Base-by-base conservation (phyloP, 768 basidiomycete species). In the Candolleomyces aberdarensis region DNA sequence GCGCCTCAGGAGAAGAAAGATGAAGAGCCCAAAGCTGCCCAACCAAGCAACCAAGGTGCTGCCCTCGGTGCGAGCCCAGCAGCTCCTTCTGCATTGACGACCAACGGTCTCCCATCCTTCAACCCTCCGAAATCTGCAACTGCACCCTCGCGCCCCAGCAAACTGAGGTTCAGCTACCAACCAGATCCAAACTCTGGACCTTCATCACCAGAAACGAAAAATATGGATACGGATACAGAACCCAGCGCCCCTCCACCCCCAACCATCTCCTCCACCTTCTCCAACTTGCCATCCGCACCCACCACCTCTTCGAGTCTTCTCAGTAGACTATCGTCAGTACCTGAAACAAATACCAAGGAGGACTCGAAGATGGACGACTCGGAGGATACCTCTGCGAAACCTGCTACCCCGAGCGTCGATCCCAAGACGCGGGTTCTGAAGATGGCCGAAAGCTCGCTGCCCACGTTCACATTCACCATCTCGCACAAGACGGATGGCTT, bases 91-190 rank as follows among this genome's bases (percentile, higher is more conserved):
- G 49, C 22, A 17, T 22, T 22, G 20, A 19, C 49, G 8, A 51
- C 49, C 19, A 51, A 51, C 17, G 20, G 52, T 4, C 32, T 39
- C 31, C 15, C 52, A 54, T 14, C 46, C 44, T 47, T 59, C 54
- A 48, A 19, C 40, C 19, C 29, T 47, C 41, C 51, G 32, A 62
- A 61, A 59, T 39, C 81, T 3, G 83, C 78, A 29, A 73, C 75
- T 32, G 80, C 81, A 9, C 91, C 91, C 1, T 89, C 86, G 68
- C 88, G 89, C 58, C 89, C 91, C 2, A 91, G 91, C 61, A 92
- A 91, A 68, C 77, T 92, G 59, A 83, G 91, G 29, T 88, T 80
- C 65, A 89, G 89, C 65, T 84, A 88, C 71, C 83, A 85, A 51
- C 80, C 83, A 3, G 88, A 87, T n/a, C 58, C 65, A 29, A 64